These are phyloP conservation scores for Hypoxylon cercidicola DNA, from an alignment of 495 filamentous ascomycete species.

Conservation along the genomic window DNA sequence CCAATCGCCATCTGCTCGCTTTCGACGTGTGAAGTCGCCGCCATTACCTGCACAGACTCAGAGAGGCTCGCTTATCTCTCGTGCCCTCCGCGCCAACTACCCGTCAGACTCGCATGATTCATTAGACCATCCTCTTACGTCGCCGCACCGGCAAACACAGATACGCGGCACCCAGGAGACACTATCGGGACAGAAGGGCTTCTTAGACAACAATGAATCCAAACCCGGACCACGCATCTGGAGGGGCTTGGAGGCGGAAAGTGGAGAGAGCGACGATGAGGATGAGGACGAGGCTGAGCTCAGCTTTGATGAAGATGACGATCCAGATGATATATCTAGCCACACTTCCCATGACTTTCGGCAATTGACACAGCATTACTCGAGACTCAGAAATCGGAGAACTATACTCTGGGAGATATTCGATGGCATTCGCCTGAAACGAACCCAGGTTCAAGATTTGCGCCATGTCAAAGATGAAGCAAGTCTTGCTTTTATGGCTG, in stretches of 20 bases:
- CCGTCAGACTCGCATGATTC: conserved; percentile 15
- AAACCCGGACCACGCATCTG: conserved; percentile 9
- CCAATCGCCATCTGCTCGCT: conserved; percentile 29
- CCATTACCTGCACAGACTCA: conserved; percentile 20
- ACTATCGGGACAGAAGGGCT: conserved; percentile 4
- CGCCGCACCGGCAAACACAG: conserved; percentile 13
- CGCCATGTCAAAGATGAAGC: conserved; percentile 41
- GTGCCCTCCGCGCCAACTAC: conserved; percentile 25
- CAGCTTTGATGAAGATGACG: conserved; percentile 13
- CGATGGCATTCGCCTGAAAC: conserved; percentile 30
- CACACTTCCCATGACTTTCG: conserved; percentile 24
- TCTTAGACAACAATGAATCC: neutral
- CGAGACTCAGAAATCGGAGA: conserved; percentile 33
- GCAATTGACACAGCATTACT: conserved; percentile 31
- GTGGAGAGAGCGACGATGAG: conserved; percentile 29
- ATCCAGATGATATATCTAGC: conserved; percentile 18
- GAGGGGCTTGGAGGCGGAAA: conserved; percentile 19
- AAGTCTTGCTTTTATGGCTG: conserved; percentile 42
- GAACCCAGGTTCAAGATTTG: conserved; percentile 33
- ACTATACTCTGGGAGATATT: conserved; percentile 34
- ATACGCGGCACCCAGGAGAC: conserved; percentile 22
- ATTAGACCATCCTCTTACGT: conserved; percentile 11
- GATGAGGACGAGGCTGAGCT: conserved; percentile 11
- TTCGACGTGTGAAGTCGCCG: conserved; percentile 41
- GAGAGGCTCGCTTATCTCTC: conserved; percentile 32